Base-by-base conservation (phyloP, 768 basidiomycete genomes). In the Termitomyces sp. region DNA sequence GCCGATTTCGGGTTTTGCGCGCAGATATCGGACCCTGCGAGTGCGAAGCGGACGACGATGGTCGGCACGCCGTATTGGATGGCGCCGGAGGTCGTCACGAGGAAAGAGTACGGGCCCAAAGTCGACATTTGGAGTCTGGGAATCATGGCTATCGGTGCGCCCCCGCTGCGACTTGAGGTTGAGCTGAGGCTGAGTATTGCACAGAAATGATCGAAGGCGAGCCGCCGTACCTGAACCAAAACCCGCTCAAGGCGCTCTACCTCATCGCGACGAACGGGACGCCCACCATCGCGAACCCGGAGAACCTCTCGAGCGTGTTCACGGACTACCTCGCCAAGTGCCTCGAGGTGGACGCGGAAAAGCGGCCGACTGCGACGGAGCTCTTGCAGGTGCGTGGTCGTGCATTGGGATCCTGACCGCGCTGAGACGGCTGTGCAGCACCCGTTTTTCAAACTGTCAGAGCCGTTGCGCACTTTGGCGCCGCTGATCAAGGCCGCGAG, bases 1-100 rank as follows among this genome's bases (percentile, higher is more conserved):
- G 94, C 94, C 67, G 95, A 97, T 74, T 97, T 98, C 73, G 95
- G 95, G n/a, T 98, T 97, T 79, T 97, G 94, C 62, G 95, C 95
- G 3, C 94, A 97, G 73, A 91, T 97, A 56, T 93, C 94, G 22
- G 91, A 94, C 64, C 81, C 84, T n/a, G 86, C 86, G 9, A 86
- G 89, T 62, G 85, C 93, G 4, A 97, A 97, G 75, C 87, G 95
- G 28, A 96, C 94, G 36, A 97, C 95, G 36, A 98, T 98, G 95
- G 94, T 98, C 51, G 95, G 95, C 2, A 97, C 95, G 0, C 95
- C 95, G 1, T 98, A 98, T 70, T 98, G 95, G 95, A 97, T 98
- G 95, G 95, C 95, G 0, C 95, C 95, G 0, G 95, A 98, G 70
- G 95, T 98, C 49, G 95, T 97, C 62, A 98, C 94, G 26, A 86